Conservation (phyloP, 495 filamentous ascomycete genomes). For the Niebla homalea region DNA sequence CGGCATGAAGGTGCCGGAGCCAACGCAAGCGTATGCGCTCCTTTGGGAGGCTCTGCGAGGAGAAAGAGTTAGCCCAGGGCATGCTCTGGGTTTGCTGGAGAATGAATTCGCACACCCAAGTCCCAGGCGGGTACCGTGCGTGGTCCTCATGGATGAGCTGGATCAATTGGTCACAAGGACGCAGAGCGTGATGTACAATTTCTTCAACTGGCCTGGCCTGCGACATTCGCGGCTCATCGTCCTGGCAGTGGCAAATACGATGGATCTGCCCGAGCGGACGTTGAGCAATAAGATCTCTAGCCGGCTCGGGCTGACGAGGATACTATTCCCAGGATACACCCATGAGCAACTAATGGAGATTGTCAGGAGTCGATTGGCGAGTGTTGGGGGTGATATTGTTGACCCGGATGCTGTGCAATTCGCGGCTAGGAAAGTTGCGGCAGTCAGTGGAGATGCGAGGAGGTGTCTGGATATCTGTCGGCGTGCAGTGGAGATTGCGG, state of each 20-base stretch:
- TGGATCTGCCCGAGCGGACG: constrained; percentile 95
- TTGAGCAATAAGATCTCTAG: constrained; percentile 96
- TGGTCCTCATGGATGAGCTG: constrained; percentile 97
- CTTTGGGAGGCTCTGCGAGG: constrained; percentile 94
- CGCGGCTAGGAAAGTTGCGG: constrained; percentile 89
- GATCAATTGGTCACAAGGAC: constrained; percentile 96
- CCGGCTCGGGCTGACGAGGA: constrained; percentile 74
- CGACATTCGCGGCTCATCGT: constrained; percentile 88
- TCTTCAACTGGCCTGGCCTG: constrained; percentile 98
- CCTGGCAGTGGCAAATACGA: constrained; percentile 94
- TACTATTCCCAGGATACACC: constrained; percentile 95
- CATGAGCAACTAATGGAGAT: constrained; percentile 98
- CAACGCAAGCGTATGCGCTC: constrained; percentile 87
- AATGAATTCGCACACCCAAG: constrained; percentile 82
- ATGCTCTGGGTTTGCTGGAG: constrained; percentile 83
- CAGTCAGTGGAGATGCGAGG: constrained; percentile 86
- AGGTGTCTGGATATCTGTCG: constrained; percentile 92
- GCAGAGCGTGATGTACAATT: constrained; percentile 99
- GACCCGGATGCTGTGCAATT: constrained; percentile 93
- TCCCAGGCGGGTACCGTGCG: constrained; percentile 82
- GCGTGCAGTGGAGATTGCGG: constrained; percentile 88
- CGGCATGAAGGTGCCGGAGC: constrained; percentile 98
- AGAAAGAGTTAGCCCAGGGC: constrained; percentile 80
- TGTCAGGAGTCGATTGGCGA: constrained; percentile 75
- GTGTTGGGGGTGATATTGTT: constrained; percentile 79